Evolutionary conservation across 257 asterid genomes (phyloP), one percentile per base, ranked within the genome.

Genomic region (Verbena officinalis): DNA sequence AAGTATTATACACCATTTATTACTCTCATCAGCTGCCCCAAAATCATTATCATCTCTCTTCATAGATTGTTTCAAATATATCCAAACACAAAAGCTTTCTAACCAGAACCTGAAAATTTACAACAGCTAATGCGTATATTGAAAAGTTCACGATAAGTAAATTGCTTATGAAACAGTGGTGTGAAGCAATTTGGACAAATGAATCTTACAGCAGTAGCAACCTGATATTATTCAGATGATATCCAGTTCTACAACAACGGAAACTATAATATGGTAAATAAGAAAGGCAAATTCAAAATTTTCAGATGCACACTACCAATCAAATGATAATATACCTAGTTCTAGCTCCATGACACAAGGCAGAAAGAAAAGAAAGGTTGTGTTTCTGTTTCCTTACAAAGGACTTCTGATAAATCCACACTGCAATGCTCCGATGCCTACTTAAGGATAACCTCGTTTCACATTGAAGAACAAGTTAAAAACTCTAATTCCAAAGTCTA

Each of bases 401-500:
- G 50, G 53, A 27, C 9, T 14, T 55, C 70, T 46, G 36, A 43
- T 31, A 31, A 42, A 44, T n/a, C 31, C 17, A 52, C 20, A 17
- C 38, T 42, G 16, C 31, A 27, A 21, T n/a, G 31, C 16, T 36
- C 39, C 12, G 21, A 43, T 43, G 21, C 19, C 21, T 51, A 24
- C 36, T 38, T 1, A 54, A 52, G 33, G 22, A 53, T 16, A 13
- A 59, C 0, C n/a, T 53, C 30, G 48, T 23, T 5, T 21, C 17
- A 16, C 40, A 10, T 9, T 22, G 56, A 22, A 39, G 59, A 58
- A 42, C 39, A 57, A 24, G 17, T 20, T 33, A 15, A 67, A 33
- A 64, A 68, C 54, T 55, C 58, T 57, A 68, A 20, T 38, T 68
- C 56, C 62, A 45, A 50, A 51, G 34, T 56, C 24, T 21, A 48